Evolutionary conservation across 306 rosid genomes (phyloP).

Genomic region (Ceratonia siliqua): DNA sequence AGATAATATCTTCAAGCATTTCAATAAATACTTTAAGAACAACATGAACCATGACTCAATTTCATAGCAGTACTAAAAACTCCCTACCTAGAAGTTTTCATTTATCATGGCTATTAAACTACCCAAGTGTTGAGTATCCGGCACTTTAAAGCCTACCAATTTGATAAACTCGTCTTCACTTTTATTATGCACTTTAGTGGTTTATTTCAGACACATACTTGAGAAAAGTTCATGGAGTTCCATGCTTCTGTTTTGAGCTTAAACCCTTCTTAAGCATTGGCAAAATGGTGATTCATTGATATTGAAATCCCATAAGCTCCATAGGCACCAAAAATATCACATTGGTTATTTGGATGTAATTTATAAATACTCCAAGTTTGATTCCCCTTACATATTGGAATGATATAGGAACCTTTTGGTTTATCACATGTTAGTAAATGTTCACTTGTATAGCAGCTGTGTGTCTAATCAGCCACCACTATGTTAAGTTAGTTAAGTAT

Average conservation of each 20-base stretch:
- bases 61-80: too few species aligned
- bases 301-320: conserved; percentile 31
- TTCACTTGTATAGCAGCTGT: too few species aligned
- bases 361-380: conserved; percentile 23
- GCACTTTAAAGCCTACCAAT: conserved; percentile 25
- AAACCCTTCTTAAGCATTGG: conserved; percentile 35
- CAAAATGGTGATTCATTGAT: not conserved
- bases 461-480: too few species aligned
- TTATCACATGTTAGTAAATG: too few species aligned
- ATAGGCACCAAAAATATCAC: conserved; percentile 23
- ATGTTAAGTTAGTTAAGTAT: too few species aligned
- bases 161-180: conserved; percentile 25
- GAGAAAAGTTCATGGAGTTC: not conserved
- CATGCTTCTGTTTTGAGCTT: not conserved
- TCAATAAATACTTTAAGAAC: too few species aligned
- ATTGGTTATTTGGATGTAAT: not conserved
- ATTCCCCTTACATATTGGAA: not conserved
- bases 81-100: too few species aligned
- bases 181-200: conserved; percentile 11
- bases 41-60: too few species aligned
- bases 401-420: conserved; percentile 3
- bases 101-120: too few species aligned
- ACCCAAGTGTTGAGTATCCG: conserved; percentile 24
- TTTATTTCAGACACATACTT: conserved; percentile 26
- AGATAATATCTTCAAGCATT: too few species aligned